Percentiles rank a stretch among this genome's conserved stretches.
These are phyloP conservation scores for Stachybotrys elegans DNA, from an alignment of 2,329 filamentous ascomycete genomes.

Conservation along the genomic window DNA sequence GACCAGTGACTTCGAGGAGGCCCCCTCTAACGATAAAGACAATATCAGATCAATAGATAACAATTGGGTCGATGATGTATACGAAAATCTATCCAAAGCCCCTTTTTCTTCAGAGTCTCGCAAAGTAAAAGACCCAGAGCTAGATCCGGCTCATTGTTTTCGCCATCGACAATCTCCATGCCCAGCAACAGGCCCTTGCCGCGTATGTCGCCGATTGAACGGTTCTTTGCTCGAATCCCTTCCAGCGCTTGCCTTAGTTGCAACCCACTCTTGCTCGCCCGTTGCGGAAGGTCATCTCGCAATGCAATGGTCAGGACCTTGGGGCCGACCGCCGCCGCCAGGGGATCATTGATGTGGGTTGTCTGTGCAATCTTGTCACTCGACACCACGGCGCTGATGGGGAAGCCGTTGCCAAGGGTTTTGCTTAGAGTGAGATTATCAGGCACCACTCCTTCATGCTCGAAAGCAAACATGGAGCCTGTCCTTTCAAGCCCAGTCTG, in stretches of 20 bases:
- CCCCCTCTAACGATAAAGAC: too few relatives aligned
- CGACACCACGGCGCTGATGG: slow-evolving; percentile 44
- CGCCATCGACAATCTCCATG: slow-evolving; percentile 43
- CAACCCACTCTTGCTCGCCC: slow-evolving; percentile 34
- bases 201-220: slow-evolving; percentile 48
- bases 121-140: too few relatives aligned
- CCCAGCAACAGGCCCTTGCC: slow-evolving; percentile 45
- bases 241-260: slow-evolving; percentile 37
- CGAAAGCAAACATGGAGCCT: slow-evolving; percentile 54
- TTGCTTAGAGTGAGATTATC: slow-evolving; percentile 33
- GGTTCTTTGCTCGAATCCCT: slow-evolving; percentile 40
- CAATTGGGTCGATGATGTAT: too few relatives aligned
- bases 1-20: too few relatives aligned
- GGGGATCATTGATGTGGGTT: slow-evolving; percentile 50
- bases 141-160: too few relatives aligned
- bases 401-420: slow-evolving; percentile 48
- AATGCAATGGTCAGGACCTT: slow-evolving; percentile 51
- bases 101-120: too few relatives aligned
- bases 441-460: slow-evolving; percentile 23
- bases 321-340: slow-evolving; percentile 46
- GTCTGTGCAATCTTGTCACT: slow-evolving; percentile 44
- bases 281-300: slow-evolving; percentile 38
- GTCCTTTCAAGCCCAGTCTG: slow-evolving; percentile 54
- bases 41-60: too few relatives aligned
- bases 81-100: too few relatives aligned